phyloP scores from a whole-genome alignment of 2,329 filamentous ascomycete genomes.

The Fusarium neocosmosporiellum region DNA sequence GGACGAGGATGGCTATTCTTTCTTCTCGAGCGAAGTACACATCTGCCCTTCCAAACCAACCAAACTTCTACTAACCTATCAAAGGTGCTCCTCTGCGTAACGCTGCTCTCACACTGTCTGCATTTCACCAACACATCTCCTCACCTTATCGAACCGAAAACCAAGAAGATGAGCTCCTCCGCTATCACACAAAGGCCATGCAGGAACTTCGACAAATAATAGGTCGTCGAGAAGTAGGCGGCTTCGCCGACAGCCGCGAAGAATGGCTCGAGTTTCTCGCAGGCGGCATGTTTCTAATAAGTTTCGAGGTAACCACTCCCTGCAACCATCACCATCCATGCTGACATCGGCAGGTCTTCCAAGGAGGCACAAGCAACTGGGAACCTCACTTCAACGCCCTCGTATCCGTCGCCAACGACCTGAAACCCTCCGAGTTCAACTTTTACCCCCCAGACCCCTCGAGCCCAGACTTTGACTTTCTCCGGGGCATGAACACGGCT shows the following conservation, averaged over 20 bases:
- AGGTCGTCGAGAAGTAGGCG: constrained; percentile 7
- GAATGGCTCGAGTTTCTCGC: constrained; percentile 42
- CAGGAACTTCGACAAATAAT: constrained; percentile 39
- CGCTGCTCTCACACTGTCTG: constrained; percentile 41
- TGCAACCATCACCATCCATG: background rate
- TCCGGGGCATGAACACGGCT: constrained; percentile 27
- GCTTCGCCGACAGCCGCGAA: constrained; percentile 25
- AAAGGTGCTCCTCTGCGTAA: constrained; percentile 38
- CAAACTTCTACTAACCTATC: background rate
- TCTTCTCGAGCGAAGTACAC: constrained; percentile 6
- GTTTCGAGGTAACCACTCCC: constrained; percentile 37
- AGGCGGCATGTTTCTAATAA: constrained; percentile 40
- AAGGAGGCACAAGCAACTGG: constrained; percentile 34
- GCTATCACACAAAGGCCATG: constrained; percentile 42
- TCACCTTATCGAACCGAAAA: constrained; percentile 29
- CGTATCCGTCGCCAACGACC: constrained; percentile 15
- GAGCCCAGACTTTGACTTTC: constrained; percentile 11
- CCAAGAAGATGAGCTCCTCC: constrained; percentile 34
- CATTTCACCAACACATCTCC: constrained; percentile 41
- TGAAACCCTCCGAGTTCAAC: constrained; percentile 5
- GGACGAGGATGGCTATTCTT: constrained; percentile 45
- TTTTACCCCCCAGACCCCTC: background rate
- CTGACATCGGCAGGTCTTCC: constrained; percentile 21
- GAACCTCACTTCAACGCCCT: constrained; percentile 35
- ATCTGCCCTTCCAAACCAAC: background rate